Evolutionary conservation across 106 monocot genomes (phyloP).

Genomic region (Phalaenopsis equestris): DNA sequence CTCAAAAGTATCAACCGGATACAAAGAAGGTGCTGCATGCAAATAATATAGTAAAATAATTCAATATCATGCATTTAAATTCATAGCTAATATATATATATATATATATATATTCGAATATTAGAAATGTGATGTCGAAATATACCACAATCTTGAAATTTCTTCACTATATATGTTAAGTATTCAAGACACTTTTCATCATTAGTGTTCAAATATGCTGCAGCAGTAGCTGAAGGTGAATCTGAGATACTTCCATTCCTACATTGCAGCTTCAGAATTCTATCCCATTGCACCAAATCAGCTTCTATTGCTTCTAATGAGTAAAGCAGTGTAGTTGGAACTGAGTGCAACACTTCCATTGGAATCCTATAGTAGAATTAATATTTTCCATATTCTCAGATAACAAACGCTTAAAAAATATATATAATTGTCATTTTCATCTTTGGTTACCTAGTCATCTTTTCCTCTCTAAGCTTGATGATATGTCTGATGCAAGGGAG

Average conservation of each 20-base stretch:
- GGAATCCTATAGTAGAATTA: background rate
- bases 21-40: slow-evolving; percentile 14
- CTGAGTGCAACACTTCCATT: background rate
- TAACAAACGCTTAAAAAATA: background rate
- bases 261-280: slow-evolving; percentile 15
- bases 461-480: no score
- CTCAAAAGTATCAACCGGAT: slow-evolving; percentile 26
- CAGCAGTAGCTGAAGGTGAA: slow-evolving; percentile 8
- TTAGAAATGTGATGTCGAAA: background rate
- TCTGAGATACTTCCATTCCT: background rate
- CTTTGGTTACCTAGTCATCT: no score
- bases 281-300: slow-evolving; percentile 13
- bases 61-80: background rate
- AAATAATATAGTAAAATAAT: background rate
- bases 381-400: background rate
- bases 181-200: slow-evolving; percentile 7
- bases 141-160: slow-evolving; percentile 13
- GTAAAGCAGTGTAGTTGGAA: background rate
- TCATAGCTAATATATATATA: background rate
- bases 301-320: slow-evolving; percentile 1
- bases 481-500: no score
- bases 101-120: background rate
- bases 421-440: background rate
- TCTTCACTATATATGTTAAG: slow-evolving; percentile 1
- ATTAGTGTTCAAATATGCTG: slow-evolving; percentile 9